Percentiles rank a stretch among this genome's conserved stretches.
These are phyloP conservation scores for Artemisia argyi DNA, from an alignment of 129 eudicot genomes.

Conservation along the genomic window DNA sequence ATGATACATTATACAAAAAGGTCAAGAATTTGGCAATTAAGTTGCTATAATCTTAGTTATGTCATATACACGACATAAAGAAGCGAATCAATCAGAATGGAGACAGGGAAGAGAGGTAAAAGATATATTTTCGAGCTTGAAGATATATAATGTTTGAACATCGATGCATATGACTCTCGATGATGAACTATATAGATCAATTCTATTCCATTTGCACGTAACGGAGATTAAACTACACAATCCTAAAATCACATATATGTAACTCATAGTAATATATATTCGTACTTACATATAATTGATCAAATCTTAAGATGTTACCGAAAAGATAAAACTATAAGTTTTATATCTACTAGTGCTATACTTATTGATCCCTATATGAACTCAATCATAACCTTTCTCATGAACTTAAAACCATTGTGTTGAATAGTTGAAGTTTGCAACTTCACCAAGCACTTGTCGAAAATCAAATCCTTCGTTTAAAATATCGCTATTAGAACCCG, in stretches of 20 bases:
- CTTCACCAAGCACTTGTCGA: slow-evolving; percentile 28
- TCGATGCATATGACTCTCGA: no score
- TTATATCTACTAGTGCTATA: background rate
- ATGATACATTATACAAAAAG: no score
- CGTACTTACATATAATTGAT: slow-evolving; percentile 7
- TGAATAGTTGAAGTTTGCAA: slow-evolving; percentile 27
- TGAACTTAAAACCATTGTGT: slow-evolving; percentile 11
- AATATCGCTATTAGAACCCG: slow-evolving; percentile 8
- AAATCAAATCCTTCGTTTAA: slow-evolving; percentile 17
- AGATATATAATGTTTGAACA: no score
- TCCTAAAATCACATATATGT: slow-evolving; percentile 8
- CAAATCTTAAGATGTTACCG: background rate
- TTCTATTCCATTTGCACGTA: no score
- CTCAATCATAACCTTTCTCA: background rate
- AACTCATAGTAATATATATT: background rate
- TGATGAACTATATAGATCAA: no score
- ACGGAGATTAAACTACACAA: background rate
- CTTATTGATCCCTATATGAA: background rate
- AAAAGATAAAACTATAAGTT: background rate
- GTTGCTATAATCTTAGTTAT: no score
- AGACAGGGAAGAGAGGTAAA: no score
- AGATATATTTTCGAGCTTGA: no score
- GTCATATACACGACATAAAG: no score
- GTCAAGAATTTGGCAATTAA: no score
- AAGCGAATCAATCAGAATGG: no score